Evolutionary conservation across 108 stramenopile genomes (phyloP), one percentile per base, ranked within the genome.

Genomic region (Stephanodiscus minutulus): DNA sequence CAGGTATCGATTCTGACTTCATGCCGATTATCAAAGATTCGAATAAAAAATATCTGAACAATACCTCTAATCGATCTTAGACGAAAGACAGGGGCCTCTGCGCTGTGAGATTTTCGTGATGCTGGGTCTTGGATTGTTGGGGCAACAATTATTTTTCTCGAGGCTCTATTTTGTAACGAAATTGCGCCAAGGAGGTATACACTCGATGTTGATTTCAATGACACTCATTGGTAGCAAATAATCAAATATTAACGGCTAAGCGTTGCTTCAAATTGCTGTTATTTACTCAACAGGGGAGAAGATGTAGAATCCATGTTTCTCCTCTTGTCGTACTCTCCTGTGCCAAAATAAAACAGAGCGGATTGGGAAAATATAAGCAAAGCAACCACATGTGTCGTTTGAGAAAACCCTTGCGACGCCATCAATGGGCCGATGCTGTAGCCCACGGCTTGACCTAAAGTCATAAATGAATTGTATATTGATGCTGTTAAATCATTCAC

Each of bases 401-500:
- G 54, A 25, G 49, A 44, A 50, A 72, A 71, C 21, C 78, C 78
- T 24, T 56, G 39, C 21, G 54, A 62, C 20, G 37, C 37, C 41
- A 72, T 43, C 28, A 56, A 29, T 7, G 77, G 70, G 24, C 77
- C 77, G 54, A 74, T 60, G 8, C 68, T 18, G 46, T 81, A 81
- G 35, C 79, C 79, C 20, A 70, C 62, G 55, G 74, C 66, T 47
- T 81, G 68, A 0, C 79, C 79, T n/a, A 74, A 35, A 21, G 53
- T 65, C 44, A 81, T 73, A 49, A 73, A 81, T n/a, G 60, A 60
- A 35, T 81, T 81, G 68, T 73, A 81, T 15, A 81, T 70, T 37
- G 71, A 71, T 9, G 79, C 79, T 4, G 73, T 74, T 2, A 81
- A 15, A 65, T 81, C 73, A 65, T 81, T 81, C 15, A 73, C 53